Evolutionary conservation across 352 stramenopile species (phyloP), one percentile per base, ranked within the genome.

Genomic region (Pythium periplocum): DNA sequence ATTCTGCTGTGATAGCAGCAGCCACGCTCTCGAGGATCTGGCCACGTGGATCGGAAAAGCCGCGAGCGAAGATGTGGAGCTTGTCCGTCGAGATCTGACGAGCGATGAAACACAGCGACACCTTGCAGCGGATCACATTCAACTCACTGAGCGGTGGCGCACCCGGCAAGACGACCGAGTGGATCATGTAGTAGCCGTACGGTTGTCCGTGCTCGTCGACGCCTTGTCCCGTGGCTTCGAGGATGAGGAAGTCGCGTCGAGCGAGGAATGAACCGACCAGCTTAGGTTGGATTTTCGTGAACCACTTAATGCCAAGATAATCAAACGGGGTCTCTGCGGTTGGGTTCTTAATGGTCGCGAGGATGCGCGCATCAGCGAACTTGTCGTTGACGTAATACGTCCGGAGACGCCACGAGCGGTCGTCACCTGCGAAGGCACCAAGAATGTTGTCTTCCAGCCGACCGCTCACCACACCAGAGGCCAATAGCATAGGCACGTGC

Each of bases 141-240:
- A 67, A 57, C 4, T 62, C 55, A 0, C 36, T 48, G 12, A 74
- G 68, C 47, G 69, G 62, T 0, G 71, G 75, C 31, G 74, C 53
- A 1, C 59, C 61, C 0, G 59, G 62, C 8, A 84, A 32, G 11
- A 60, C 53, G 30, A 86, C 59, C n/a, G 75, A 86, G 55, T 85
- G 75, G 62, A 82, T 71, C 6, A 86, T 48, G 26, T 68, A 76
- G 51, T 84, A 87, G 8, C 73, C 71, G 6, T 84, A 59, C 2
- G 30, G 64, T 2, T 75, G 47, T 3, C 71, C 73, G 17, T 26
- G 17, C 1, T 61, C 62, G 54, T 84, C 71, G 5, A 67, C 48
- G 3, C 66, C 68, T 48, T 69, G 73, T 2, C 77, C 77, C 8
- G 71, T 78, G 10, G 72, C 78, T 35, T 82, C 70, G 34, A 86